Evolutionary conservation across 2,329 filamentous ascomycete species (phyloP), one percentile per base, ranked within the genome.

Genomic region (Fusarium coicis): DNA sequence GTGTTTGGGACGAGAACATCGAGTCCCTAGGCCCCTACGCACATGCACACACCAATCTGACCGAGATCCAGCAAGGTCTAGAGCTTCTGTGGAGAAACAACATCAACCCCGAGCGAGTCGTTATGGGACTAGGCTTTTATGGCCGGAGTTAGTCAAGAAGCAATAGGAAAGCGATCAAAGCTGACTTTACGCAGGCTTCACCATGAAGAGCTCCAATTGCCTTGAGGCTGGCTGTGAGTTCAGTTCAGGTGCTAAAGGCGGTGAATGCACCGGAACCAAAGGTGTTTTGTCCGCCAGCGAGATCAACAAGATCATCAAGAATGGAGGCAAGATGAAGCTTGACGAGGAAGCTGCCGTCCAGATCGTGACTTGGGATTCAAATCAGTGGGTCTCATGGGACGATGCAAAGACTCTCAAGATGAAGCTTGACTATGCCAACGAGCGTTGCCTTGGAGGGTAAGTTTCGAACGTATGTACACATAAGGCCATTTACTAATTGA

Each of bases 261-360:
- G 57, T 0, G 28, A 52, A 0, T 60, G 57, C 7, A 60, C 57
- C 1, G 44, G 57, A 0, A 60, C 46, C 1, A 37, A 60, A 1
- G 57, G 57, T 0, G 46, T 60, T 19, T 19, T 60, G 0, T 60
- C 57, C 1, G 58, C 58, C 0, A 26, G 30, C 1, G 47, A 61
- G 16, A 61, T 61, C 1, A 61, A n/a, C 0, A 54, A 21, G 8
- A 44, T 55, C 19, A 55, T 61, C 8, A 61, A 61, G 3, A 23
- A 55, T 0, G 58, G 47, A 10, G 58, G 15, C 3, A 55, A 61
- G 19, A 36, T 61, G 11, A 61, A 28, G 15, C 30, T 61, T 0
- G 58, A 61, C 0, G 1, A 55, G 3, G 23, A 54, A 0, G 47
- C 58, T 0, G 58, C 28, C 0, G 47, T 61, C 0, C 30, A 61